These are phyloP conservation scores for Cucumis sativus DNA, from an alignment of 306 rosid species.

Conservation along the genomic window Cucumber_9930_V3 NC_026656.2:2720501-2721000, in stretches of 20 bases:
- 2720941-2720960: not conserved
- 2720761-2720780: not conserved
- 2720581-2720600: conserved; percentile 5
- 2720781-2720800: not conserved
- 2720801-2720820: not conserved
- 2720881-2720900: not conserved
- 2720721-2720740: not conserved
- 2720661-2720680: not conserved
- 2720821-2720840: not conserved
- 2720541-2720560: not conserved
- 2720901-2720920: not conserved
- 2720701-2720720: not conserved
- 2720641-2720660: conserved; percentile 4
- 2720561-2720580: not conserved
- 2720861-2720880: not conserved
- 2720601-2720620: not conserved
- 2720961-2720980: not conserved
- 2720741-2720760: not conserved
- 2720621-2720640: not conserved
- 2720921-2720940: not conserved
- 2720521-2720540: not conserved
- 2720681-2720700: not conserved
- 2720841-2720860: not conserved
- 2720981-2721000: not conserved
- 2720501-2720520: conserved; percentile 5